Evolutionary conservation across 83 land plant genomes (phyloP).

Genomic region (Isoetes engelmannii): DNA sequence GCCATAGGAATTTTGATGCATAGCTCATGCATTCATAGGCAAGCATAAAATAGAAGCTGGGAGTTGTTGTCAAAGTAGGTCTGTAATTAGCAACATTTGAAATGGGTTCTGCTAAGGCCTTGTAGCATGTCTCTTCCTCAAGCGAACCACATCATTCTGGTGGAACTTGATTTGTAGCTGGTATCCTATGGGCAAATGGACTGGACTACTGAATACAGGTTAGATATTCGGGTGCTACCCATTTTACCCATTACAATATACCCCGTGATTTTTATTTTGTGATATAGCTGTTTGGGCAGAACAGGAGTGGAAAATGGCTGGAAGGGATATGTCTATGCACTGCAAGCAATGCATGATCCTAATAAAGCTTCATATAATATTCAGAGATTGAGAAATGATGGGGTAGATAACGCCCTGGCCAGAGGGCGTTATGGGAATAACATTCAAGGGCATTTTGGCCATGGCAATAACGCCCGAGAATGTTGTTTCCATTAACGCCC

Average conservation of each 20-base stretch:
- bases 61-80: slow-evolving; percentile 49
- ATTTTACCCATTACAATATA: slow-evolving; percentile 57
- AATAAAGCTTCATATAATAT: slow-evolving; percentile 43
- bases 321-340: slow-evolving; percentile 75
- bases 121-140: slow-evolving; percentile 28
- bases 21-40: slow-evolving; percentile 90
- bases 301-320: slow-evolving; percentile 68
- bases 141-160: slow-evolving; percentile 42
- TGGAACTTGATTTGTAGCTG: slow-evolving; percentile 47
- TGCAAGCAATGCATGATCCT: slow-evolving; percentile 56
- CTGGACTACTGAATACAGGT: slow-evolving; percentile 63
- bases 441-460: no score
- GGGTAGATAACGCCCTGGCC: slow-evolving; percentile 74
- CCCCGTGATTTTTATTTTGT: slow-evolving; percentile 41
- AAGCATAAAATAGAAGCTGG: slow-evolving; percentile 57
- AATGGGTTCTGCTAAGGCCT: slow-evolving; percentile 17
- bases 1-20: slow-evolving; percentile 60
- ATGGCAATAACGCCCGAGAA: no score
- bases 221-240: slow-evolving; percentile 75
- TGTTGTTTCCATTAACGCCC: no score
- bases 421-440: slow-evolving; percentile 74
- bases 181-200: slow-evolving; percentile 84
- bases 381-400: slow-evolving; percentile 35
- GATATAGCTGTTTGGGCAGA: slow-evolving; percentile 37
- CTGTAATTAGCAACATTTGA: slow-evolving; percentile 57